phyloP scores from a whole-genome alignment of 805 yeast genomes.

The Hanseniaspora hatyaiensis region DNA sequence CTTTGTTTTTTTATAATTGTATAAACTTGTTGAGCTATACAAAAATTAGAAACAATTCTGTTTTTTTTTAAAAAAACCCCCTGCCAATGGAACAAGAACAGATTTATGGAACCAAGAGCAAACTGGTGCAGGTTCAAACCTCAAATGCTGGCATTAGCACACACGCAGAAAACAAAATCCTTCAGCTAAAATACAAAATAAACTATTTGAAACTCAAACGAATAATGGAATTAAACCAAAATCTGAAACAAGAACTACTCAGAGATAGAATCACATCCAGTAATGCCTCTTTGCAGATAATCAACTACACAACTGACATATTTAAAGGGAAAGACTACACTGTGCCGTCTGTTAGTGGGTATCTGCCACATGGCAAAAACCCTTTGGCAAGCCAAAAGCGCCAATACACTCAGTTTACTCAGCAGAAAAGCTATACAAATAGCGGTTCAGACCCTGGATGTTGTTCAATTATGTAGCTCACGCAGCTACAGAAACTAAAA shows the following conservation, averaged over 20 bases:
- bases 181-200: slow-evolving; percentile 33
- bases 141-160: too few relatives aligned
- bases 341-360: slow-evolving; percentile 35
- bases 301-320: slow-evolving; percentile 25
- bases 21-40: too few relatives aligned
- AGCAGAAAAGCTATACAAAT: background rate
- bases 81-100: too few relatives aligned
- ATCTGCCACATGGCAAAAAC: slow-evolving; percentile 30
- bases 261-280: slow-evolving; percentile 55
- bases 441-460: slow-evolving; percentile 22
- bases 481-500: background rate
- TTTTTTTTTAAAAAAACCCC: too few relatives aligned
- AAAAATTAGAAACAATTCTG: too few relatives aligned
- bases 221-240: slow-evolving; percentile 44
- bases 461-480: slow-evolving; percentile 32
- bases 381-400: slow-evolving; percentile 29
- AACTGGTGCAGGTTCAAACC: too few relatives aligned
- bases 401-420: slow-evolving; percentile 14
- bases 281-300: slow-evolving; percentile 42
- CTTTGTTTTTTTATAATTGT: too few relatives aligned
- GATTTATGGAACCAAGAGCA: too few relatives aligned
- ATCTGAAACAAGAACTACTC: slow-evolving; percentile 40
- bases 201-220: slow-evolving; percentile 49
- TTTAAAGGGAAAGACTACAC: slow-evolving; percentile 30
- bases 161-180: background rate